Base-by-base conservation (phyloP, 2,329 filamentous ascomycete genomes). In the Ploettnerulaceae sp. region DNA sequence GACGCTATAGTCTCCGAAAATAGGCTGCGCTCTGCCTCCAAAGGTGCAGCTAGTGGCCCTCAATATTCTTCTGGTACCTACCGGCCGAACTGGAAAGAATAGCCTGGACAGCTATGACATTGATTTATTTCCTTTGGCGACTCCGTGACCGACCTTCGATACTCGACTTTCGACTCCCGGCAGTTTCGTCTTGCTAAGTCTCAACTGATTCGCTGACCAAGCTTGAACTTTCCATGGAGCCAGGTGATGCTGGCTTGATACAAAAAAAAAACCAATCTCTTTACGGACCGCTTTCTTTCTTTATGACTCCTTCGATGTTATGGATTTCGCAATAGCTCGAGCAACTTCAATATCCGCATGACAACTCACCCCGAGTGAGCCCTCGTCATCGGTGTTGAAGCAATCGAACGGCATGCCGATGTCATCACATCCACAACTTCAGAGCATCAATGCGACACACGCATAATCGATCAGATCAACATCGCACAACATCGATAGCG, bases 1-100 rank as follows among this genome's bases (percentile, higher is more conserved):
- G 83, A 87, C 84, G 68, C 75, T 71, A 81, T 82, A 87, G 84
- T 85, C 78, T 82, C 77, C 82, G 82, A 77, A 84, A 83, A 82
- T 80, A 88, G 84, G 82, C 83, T 88, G 76, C 84, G 84, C 77
- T 88, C 84, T 75, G 81, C 82, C 77, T 84, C 83, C 64, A 86
- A 84, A 73, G 81, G 80, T 75, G 75, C 71, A 72, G 73, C 73
- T 67, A 61, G 57, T 59, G 64, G 61, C 56, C 68, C 65, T 66
- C 66, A 68, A 67, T 69, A 59, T 54, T 62, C 64, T 58, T 63
- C 69, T 68, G 64, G 66, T 62, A 66, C 66, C 66, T 69, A 73
- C 65, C 71, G 71, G 67, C 67, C 71, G 66, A 75, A 71, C 69
- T 70, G 69, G 66, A 72, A 75, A 61, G 71, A 74, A 64, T 56